Base-by-base conservation (phyloP, 176 grass and related monocot species). In the Avena sativa region DNA sequence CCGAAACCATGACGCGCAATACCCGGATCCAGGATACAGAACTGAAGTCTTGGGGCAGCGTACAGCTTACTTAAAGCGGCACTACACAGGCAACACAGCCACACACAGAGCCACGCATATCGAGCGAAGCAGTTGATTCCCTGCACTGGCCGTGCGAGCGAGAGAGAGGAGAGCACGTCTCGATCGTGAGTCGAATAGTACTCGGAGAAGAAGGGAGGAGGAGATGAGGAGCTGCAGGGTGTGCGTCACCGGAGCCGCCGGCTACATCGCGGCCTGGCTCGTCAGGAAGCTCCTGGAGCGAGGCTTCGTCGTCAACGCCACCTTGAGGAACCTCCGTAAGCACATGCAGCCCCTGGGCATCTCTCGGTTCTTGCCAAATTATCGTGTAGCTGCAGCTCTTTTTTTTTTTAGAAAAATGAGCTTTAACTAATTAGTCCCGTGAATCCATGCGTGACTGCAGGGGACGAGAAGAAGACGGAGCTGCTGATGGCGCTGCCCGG, bases 391-490 rank as follows among this genome's bases (percentile, higher is more conserved):
- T 23, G 23, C 23, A 23, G 23, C 23, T 23, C 23, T 23, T 23
- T 23, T 23, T 23, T 23, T 23, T 23, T 23, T 23, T 23, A 23
- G 28, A 28, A 28, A 28, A 28, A 28, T 28, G 28, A 28, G 28
- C 28, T 32, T 23, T 26, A 34, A 15, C 6, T 5, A 5, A 10
- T 43, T 25, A 7, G 8, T 73, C 12, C 0, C 30, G 13, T 9
- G 68, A 49, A 4, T 14, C 23, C 6, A n/a, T 6, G 16, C 46
- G 12, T 3, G 16, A 12, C 34, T 73, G 36, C 78, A 93, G 93
- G 59, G 44, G 87, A 95, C 32, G 61, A 93, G 83, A 78, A 63
- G 63, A 93, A 95, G 78, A 43, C 79, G 4, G 89, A 6, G 65
- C 58, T 86, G 17, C 67, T 95, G 55, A 84, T 46, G 26, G 12